Evolutionary conservation across 495 filamentous ascomycete genomes (phyloP).

Genomic region (Collariella sp.): DNA sequence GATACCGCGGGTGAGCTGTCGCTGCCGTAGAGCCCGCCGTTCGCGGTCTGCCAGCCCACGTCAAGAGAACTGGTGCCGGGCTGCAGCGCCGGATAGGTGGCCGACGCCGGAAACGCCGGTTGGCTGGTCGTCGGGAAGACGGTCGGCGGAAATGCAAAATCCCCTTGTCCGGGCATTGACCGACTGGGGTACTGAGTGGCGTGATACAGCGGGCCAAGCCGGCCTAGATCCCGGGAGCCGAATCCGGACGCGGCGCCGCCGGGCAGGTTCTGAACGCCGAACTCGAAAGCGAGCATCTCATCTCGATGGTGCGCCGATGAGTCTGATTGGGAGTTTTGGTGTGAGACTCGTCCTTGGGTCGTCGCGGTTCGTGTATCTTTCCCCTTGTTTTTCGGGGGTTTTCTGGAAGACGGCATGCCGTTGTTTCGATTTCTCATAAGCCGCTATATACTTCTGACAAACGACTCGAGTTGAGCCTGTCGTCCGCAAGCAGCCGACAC

Average conservation of each 20-base stretch:
- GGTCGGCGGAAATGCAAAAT: background rate
- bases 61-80: background rate
- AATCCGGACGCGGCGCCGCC: background rate
- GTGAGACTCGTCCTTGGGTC: background rate
- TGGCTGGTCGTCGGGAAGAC: background rate
- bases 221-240: background rate
- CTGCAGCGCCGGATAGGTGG: background rate
- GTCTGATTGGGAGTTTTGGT: background rate
- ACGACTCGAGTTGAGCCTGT: background rate
- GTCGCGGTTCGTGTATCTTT: background rate
- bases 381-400: background rate
- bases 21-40: background rate
- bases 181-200: background rate
- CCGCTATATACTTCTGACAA: background rate
- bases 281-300: background rate
- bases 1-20: constrained; percentile 9
- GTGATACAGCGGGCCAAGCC: constrained; percentile 7
- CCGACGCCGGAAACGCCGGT: background rate
- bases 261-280: background rate
- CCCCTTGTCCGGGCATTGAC: background rate
- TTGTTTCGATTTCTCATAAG: background rate
- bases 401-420: background rate
- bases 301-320: too few species aligned
- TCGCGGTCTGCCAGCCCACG: background rate
- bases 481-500: background rate